Evolutionary conservation across 169 alveolate genomes (phyloP), one percentile per base, ranked within the genome.

Genomic region (Cardiosporidium cionae): DNA sequence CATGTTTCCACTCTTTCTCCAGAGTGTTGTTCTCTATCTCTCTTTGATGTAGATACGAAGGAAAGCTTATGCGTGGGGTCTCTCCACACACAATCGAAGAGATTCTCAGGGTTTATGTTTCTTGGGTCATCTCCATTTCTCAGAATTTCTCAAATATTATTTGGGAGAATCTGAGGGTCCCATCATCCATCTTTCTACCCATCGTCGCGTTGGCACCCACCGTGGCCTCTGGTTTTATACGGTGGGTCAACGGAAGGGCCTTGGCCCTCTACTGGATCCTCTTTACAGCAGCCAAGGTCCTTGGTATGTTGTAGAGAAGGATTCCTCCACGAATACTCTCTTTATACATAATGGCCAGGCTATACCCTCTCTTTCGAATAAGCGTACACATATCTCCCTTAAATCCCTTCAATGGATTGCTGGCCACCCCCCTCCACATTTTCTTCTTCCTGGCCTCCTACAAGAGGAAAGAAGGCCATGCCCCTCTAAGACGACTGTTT

Each of bases 61-160:
- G 32, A 58, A 81, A 25, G 91, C 91, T 32, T 70, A 65, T 5
- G 63, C 66, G 4, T 44, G 68, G 31, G 68, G 70, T 4, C 74
- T 86, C 31, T 73, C 84, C 16, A 77, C 89, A 0, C 78, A 77
- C 22, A 58, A 37, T 52, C 85, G 89, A 44, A 76, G 74, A 72
- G 91, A 86, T 52, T 83, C 89, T 9, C 78, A 81, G 35, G 91
- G 91, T 23, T 74, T 86, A 22, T 86, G 91, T 52, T 86, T 86
- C 64, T 54, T 86, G 70, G 90, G 87, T 32, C 75, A 82, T 65
- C 76, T 86, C 66, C 33, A 80, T 37, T 72, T 84, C 70, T 52
- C 73, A 4, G 63, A 58, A 9, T 86, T 78, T 67, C 72, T 86
- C 34, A 25, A 35, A 23, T 73, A 62, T 9, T 28, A 65, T 32